Evolutionary conservation across 331 rosid species (phyloP).

Genomic region (Erythrophleum ivorense): DNA sequence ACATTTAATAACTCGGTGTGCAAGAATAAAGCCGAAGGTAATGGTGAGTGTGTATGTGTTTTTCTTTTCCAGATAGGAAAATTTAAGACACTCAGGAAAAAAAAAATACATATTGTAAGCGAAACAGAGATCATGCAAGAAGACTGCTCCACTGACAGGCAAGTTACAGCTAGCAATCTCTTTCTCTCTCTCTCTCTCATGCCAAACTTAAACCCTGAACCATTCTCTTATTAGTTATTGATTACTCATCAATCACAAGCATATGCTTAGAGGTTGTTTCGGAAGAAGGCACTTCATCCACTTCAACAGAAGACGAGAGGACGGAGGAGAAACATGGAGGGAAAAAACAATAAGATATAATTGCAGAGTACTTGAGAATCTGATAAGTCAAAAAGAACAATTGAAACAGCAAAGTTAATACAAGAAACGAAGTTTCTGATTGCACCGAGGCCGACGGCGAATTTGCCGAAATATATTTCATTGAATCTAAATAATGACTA

Average conservation of each 20-base stretch:
- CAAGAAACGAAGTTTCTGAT: neutral
- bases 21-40: neutral
- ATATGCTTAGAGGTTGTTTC: constrained; percentile 40
- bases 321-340: neutral
- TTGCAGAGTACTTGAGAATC: neutral
- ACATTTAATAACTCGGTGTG: constrained; percentile 66
- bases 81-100: neutral
- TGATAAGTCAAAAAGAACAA: neutral
- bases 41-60: too few relatives aligned
- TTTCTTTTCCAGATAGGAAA: neutral
- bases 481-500: neutral
- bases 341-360: neutral
- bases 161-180: constrained; percentile 82
- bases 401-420: neutral
- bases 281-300: neutral
- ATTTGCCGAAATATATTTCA: neutral
- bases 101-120: neutral
- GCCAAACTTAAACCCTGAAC: constrained; percentile 59
- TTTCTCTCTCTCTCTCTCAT: constrained; percentile 39
- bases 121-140: constrained; percentile 83
- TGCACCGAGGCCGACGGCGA: neutral
- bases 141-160: constrained; percentile 88
- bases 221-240: constrained; percentile 34
- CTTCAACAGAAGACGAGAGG: neutral
- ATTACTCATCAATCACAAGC: constrained; percentile 51